phyloP scores from a whole-genome alignment of 148 eudicot genomes.

The Heliosperma pusillum region DNA sequence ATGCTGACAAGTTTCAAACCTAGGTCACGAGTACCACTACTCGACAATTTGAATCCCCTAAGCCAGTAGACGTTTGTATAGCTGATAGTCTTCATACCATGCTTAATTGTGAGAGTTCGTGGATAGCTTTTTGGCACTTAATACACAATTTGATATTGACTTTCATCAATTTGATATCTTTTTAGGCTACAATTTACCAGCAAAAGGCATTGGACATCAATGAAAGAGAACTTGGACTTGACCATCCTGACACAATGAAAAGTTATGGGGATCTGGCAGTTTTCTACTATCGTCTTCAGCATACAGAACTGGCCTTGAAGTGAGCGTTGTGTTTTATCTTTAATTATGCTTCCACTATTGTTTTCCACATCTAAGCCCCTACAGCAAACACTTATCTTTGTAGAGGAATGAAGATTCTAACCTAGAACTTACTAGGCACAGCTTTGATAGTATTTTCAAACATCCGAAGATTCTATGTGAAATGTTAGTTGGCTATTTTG shows the following conservation, averaged over 20 bases:
- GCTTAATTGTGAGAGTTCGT: not conserved
- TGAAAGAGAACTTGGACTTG: conserved; percentile 98
- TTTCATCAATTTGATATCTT: not conserved
- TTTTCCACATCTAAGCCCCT: not conserved
- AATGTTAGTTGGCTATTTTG: not conserved
- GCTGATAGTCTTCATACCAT: not conserved
- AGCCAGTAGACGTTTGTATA: not conserved
- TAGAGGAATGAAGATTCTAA: not conserved
- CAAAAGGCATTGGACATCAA: conserved; percentile 97
- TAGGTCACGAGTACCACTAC: not conserved
- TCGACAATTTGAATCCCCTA: not conserved
- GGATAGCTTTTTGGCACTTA: not conserved
- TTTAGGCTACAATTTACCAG: conserved; percentile 90
- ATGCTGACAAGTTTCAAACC: not conserved
- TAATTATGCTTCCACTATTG: not conserved
- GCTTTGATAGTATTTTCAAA: not conserved
- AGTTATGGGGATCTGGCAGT: conserved; percentile 96
- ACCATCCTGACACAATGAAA: conserved; percentile 98
- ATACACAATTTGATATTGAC: not conserved
- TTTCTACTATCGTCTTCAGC: conserved; percentile 94
- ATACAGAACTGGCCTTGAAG: conserved; percentile 91
- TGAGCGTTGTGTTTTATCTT: conserved; percentile 28
- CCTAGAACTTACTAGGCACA: not conserved
- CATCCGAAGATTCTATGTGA: not conserved
- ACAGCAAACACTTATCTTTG: not conserved